Conservation (phyloP, 768 basidiomycete genomes). For the Nidularia sp. region DNA sequence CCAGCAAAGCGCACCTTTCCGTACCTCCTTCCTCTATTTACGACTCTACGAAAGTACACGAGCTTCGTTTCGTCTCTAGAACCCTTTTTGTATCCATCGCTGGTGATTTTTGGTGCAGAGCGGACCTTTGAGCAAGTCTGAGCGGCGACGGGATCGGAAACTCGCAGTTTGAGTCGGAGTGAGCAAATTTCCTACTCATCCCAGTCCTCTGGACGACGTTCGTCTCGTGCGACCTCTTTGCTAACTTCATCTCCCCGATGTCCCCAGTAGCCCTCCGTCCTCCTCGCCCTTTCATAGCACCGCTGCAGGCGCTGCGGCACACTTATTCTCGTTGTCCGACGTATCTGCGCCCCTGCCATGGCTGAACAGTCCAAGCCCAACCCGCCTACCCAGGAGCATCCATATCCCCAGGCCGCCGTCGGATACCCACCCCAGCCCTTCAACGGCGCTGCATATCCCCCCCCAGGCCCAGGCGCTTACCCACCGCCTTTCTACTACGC, state of each 20-base stretch:
- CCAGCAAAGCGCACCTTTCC: not conserved
- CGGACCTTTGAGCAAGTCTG: slow-evolving; percentile 26
- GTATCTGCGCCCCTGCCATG: slow-evolving; percentile 15
- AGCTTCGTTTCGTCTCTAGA: not conserved
- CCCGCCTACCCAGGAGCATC: slow-evolving; percentile 23
- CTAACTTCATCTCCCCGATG: slow-evolving; percentile 7
- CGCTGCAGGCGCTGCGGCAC: not conserved
- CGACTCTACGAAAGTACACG: not conserved
- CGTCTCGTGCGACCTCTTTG: slow-evolving; percentile 1
- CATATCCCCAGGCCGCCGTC: slow-evolving; percentile 24
- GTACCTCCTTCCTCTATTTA: slow-evolving; percentile 1
- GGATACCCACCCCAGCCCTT: slow-evolving; percentile 26
- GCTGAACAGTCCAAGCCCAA: slow-evolving; percentile 27
- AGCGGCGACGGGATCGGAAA: slow-evolving; percentile 36
- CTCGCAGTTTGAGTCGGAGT: slow-evolving; percentile 39
- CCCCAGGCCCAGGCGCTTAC: slow-evolving; percentile 30
- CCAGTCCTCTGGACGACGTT: slow-evolving; percentile 2
- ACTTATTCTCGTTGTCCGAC: not conserved
- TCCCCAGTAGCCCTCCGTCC: not conserved
- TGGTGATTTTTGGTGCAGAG: slow-evolving; percentile 6
- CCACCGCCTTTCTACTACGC: slow-evolving; percentile 39
- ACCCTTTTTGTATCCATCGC: slow-evolving; percentile 1
- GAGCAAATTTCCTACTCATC: slow-evolving; percentile 31
- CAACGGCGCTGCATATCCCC: slow-evolving; percentile 24
- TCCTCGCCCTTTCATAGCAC: not conserved